phyloP scores from a whole-genome alignment of 495 filamentous ascomycete species.

The Oleoguttula mirabilis region DNA sequence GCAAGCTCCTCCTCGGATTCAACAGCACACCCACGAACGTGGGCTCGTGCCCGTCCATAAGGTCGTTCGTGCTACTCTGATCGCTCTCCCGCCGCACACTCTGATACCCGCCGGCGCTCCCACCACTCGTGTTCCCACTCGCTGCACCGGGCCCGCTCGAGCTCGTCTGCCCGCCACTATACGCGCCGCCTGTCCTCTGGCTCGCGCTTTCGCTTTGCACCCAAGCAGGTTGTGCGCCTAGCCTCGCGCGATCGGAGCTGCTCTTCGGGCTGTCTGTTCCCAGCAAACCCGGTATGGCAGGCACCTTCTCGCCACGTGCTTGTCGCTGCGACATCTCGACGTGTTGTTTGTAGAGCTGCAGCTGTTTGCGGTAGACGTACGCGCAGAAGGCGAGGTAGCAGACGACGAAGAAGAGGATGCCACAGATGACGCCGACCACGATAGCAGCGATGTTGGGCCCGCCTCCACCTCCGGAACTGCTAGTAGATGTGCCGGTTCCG shows the following conservation, averaged over 20 bases:
- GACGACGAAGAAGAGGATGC: conserved; percentile 43
- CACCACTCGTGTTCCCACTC: neutral
- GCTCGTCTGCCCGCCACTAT: conserved; percentile 8
- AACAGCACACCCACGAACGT: conserved; percentile 60
- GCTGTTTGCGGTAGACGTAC: conserved; percentile 54
- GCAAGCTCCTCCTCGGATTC: conserved; percentile 57
- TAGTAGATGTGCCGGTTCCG: conserved; percentile 10
- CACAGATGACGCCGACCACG: conserved; percentile 51
- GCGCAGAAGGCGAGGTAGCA: conserved; percentile 59
- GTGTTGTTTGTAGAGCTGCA: conserved; percentile 49
- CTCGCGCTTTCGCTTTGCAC: conserved; percentile 7
- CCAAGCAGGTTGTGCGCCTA: neutral
- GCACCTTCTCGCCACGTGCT: conserved; percentile 19
- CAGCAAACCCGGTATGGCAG: conserved; percentile 13
- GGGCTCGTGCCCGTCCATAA: conserved; percentile 53
- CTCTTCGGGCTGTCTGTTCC: conserved; percentile 25
- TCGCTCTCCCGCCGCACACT: conserved; percentile 18
- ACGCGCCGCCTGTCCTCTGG: conserved; percentile 4
- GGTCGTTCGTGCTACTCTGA: conserved; percentile 38
- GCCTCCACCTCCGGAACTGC: conserved; percentile 9
- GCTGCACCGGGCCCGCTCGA: conserved; percentile 10
- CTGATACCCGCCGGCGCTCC: conserved; percentile 7
- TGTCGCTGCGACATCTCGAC: conserved; percentile 42
- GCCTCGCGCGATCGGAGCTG: neutral
- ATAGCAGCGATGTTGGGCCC: conserved; percentile 48